Percentiles rank a stretch among this genome's conserved stretches.
Conservation (phyloP, 305 asterid genomes). For the Fraxinus velutina region DNA sequence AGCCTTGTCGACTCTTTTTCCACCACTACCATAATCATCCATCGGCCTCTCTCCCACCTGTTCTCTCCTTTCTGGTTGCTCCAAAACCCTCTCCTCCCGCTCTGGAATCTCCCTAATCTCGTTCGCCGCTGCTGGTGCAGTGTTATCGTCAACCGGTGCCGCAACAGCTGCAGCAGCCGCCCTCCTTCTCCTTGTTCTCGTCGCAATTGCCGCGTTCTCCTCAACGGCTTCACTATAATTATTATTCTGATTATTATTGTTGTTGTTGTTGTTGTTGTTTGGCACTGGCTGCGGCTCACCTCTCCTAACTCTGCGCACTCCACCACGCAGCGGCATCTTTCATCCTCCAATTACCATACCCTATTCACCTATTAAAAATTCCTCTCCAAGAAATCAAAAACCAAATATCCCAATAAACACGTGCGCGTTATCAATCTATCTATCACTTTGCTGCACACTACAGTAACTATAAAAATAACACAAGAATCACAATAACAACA, state of each 20-base stretch:
- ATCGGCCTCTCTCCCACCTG: constrained; percentile 52
- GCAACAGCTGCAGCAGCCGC: constrained; percentile 53
- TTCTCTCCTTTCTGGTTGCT: constrained; percentile 30
- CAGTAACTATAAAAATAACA: not conserved
- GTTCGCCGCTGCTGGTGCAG: constrained; percentile 35
- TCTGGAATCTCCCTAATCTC: constrained; percentile 33
- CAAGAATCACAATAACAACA: not conserved
- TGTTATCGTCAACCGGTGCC: constrained; percentile 43
- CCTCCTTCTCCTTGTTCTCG: constrained; percentile 65
- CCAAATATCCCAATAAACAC: not conserved
- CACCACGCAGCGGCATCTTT: constrained; percentile 76
- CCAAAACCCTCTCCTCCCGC: constrained; percentile 32
- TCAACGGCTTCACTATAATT: constrained; percentile 27
- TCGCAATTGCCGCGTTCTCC: constrained; percentile 65
- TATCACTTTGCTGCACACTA: not conserved
- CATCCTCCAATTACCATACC: constrained; percentile 62
- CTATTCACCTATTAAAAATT: constrained; percentile 21
- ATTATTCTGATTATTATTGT: constrained; percentile 12
- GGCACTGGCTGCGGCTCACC: constrained; percentile 32
- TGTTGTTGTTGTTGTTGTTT: constrained; percentile 20
- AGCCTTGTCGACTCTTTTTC: constrained; percentile 50
- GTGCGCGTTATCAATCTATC: not conserved
- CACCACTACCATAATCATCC: constrained; percentile 56
- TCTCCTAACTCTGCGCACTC: constrained; percentile 69
- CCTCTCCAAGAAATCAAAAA: not conserved